Base-by-base conservation (phyloP, 2,329 filamentous ascomycete species). In the Bertia moriformis region DNA sequence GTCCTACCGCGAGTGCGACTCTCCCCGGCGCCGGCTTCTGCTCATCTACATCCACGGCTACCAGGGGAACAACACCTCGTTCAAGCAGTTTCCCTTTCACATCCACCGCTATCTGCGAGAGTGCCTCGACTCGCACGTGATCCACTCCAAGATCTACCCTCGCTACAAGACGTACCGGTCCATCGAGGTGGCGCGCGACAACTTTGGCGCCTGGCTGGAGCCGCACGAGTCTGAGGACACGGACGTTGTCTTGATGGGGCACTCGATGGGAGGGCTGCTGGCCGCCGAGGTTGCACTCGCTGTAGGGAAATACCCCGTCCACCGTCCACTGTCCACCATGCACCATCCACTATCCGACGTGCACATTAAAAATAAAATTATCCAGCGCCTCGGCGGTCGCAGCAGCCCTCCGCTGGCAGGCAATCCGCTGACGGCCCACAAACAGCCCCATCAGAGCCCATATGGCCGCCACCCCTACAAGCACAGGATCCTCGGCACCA, bases 21-120 rank as follows among this genome's bases (percentile, higher is more conserved):
- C n/a, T n/a, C 14, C 32, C 10, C 63, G 65, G 35, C 66, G 73
- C 44, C 43, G 66, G 18, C 65, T 95, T 18, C 67, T 95, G 1
- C 54, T 93, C 17, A 65, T 94, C 39, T 94, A 87, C 54, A 77
- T 94, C 41, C 88, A 94, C 61, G 87, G 88, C 43, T 94, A 93
- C 60, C 81, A 91, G 68, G 87, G 88, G 39, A 81, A 84, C 43
- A 83, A 91, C 55, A 81, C 82, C 20, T 93, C 83, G 42, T 95
- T 95, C 53, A 73, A 78, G 44, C 84, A 81, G 35, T 93, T 95
- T 49, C 88, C 88, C 1, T 83, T 83, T 4, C 86, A 94, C 60
- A 73, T 94, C 3, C 88, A 95, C 55, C 73, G 77, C 47, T 67
- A 83, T 24, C 65, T 93, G 29, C 74, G 74, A 12, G 64, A 73